Evolutionary conservation across 2,329 filamentous ascomycete species (phyloP).

Genomic region (Phaeoacremonium minimum): DNA sequence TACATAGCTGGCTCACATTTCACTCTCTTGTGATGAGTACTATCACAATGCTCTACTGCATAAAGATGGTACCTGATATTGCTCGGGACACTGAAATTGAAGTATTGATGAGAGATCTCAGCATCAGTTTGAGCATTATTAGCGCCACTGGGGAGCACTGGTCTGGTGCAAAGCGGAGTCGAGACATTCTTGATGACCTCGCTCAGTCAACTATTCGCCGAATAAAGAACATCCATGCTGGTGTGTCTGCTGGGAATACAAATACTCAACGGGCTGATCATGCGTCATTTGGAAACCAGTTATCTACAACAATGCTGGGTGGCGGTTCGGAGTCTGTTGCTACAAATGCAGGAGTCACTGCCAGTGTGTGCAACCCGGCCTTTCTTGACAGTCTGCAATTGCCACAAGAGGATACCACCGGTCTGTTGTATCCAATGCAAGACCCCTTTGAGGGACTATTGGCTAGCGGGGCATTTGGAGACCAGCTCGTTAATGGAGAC

Average conservation of each 20-base stretch:
- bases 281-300: neutral
- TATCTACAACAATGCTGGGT: neutral
- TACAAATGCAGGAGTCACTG: too few relatives aligned
- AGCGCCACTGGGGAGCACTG: constrained; percentile 49
- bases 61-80: constrained; percentile 39
- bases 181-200: constrained; percentile 37
- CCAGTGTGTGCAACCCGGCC: too few relatives aligned
- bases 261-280: too few relatives aligned
- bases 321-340: neutral
- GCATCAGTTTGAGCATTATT: constrained; percentile 37
- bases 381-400: too few relatives aligned
- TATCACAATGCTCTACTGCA: constrained; percentile 45
- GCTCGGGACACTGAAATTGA: constrained; percentile 29
- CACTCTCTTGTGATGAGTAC: constrained; percentile 43
- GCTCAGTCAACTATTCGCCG: constrained; percentile 23
- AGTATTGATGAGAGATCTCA: constrained; percentile 33
- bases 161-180: constrained; percentile 40
- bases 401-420: neutral
- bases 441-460: neutral
- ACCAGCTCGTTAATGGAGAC: constrained; percentile 20
- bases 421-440: neutral
- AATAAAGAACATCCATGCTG: constrained; percentile 13
- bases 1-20: constrained; percentile 43
- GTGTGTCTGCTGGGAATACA: too few relatives aligned
- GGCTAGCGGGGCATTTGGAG: too few relatives aligned